A percentile compares a stretch with the other conserved stretches of the same genome.
phyloP scores from a whole-genome alignment of 2,329 filamentous ascomycete species.

The Penicillium sp. region DNA sequence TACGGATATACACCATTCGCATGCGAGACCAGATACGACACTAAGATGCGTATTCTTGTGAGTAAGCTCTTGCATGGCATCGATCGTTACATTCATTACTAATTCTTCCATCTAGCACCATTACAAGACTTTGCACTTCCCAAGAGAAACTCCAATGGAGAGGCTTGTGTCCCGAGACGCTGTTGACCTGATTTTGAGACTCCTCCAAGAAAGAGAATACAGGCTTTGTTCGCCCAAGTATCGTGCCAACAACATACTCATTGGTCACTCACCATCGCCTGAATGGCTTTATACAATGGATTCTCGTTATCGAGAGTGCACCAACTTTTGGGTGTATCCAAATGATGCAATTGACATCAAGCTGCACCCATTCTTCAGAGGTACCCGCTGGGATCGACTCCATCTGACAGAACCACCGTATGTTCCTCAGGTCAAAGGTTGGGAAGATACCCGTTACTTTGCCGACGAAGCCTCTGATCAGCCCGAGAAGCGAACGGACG shows the following conservation, averaged over 20 bases:
- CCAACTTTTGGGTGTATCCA: constrained; percentile 65
- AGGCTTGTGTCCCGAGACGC: constrained; percentile 61
- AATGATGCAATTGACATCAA: constrained; percentile 89
- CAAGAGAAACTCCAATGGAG: constrained; percentile 48
- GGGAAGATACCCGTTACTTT: constrained; percentile 82
- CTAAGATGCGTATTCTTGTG: constrained; percentile 78
- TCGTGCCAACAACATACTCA: constrained; percentile 54
- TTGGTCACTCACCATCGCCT: constrained; percentile 25
- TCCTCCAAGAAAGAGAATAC: constrained; percentile 67
- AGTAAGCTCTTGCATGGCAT: constrained; percentile 23
- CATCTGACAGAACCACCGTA: constrained; percentile 70
- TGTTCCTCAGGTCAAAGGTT: constrained; percentile 62
- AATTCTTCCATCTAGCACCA: constrained; percentile 53
- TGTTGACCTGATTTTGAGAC: constrained; percentile 65
- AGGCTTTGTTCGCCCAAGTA: constrained; percentile 75
- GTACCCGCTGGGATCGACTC: constrained; percentile 70
- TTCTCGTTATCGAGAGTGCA: constrained; percentile 36
- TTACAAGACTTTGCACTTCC: constrained; percentile 63
- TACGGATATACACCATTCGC: constrained; percentile 90
- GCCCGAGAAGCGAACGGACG: constrained; percentile 38
- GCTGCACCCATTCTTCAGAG: constrained; percentile 75
- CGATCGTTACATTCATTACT: neutral
- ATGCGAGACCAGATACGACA: constrained; percentile 71
- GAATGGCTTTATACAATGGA: constrained; percentile 29
- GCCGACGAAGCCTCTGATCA: constrained; percentile 62